Percentiles rank a stretch among this genome's conserved stretches.
phyloP scores from a whole-genome alignment of 306 rosid genomes.

The Lithocarpus polystachyus region DNA sequence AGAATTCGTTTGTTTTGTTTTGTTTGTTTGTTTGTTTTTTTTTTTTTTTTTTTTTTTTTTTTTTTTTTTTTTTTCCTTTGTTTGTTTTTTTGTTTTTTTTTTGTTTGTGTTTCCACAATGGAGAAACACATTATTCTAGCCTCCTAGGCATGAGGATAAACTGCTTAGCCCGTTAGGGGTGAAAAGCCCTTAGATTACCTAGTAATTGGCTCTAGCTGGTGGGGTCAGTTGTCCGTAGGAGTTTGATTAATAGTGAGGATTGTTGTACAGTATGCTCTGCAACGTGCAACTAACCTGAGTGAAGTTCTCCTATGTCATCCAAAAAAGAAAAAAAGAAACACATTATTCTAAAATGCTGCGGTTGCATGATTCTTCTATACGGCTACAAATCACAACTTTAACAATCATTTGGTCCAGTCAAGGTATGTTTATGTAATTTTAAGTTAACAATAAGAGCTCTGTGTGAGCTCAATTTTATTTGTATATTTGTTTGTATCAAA shows the following conservation, averaged over 20 bases:
- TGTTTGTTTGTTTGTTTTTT: too few species aligned
- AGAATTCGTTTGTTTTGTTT: not conserved
- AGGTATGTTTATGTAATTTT: not conserved
- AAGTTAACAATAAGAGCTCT: not conserved
- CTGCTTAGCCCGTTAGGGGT: fast-evolving
- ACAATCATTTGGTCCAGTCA: not conserved
- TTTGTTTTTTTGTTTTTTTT: too few species aligned
- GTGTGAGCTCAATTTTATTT: not conserved
- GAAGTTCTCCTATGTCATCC: too few species aligned
- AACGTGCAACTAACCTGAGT: too few species aligned
- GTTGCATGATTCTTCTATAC: not conserved
- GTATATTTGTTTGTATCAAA: not conserved
- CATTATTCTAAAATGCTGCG: not conserved
- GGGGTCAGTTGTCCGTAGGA: fast-evolving
- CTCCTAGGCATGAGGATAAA: too few species aligned
- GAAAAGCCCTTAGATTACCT: too few species aligned
- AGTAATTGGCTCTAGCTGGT: fast-evolving
- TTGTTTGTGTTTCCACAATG: not conserved
- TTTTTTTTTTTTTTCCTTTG: too few species aligned
- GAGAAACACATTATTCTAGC: not conserved
- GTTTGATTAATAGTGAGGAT: too few species aligned
- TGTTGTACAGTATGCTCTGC: too few species aligned
- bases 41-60: too few species aligned
- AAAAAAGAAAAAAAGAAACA: not conserved
- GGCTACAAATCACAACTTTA: not conserved